Percentiles rank a stretch among this genome's conserved stretches.
Conservation (phyloP, 495 filamentous ascomycete genomes). For the Hamigera avellanea region DNA sequence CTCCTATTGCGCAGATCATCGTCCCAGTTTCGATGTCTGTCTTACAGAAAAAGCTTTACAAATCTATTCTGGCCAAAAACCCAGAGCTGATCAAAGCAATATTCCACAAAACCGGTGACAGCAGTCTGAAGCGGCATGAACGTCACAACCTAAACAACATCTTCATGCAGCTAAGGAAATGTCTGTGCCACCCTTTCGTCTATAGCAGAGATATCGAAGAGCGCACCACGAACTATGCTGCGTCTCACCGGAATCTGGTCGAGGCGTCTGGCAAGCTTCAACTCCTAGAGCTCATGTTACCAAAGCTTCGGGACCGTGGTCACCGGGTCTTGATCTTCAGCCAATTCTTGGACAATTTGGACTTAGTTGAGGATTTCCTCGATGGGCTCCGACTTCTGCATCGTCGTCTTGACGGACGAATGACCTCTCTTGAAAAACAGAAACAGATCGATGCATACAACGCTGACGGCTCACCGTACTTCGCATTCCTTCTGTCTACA, state of each 20-base stretch:
- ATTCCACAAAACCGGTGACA: conserved; percentile 46
- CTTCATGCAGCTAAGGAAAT: conserved; percentile 89
- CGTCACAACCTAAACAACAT: conserved; percentile 80
- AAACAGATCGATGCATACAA: conserved; percentile 91
- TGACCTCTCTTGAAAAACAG: conserved; percentile 76
- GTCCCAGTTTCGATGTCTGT: conserved; percentile 86
- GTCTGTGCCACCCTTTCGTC: conserved; percentile 89
- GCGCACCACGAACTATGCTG: conserved; percentile 34
- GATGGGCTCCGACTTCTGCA: conserved; percentile 55
- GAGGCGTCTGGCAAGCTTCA: conserved; percentile 87
- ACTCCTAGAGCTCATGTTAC: conserved; percentile 78
- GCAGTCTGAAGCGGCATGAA: conserved; percentile 48
- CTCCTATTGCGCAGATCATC: conserved; percentile 89
- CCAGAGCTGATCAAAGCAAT: conserved; percentile 81
- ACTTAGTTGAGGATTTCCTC: conserved; percentile 86
- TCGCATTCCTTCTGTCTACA: conserved; percentile 86
- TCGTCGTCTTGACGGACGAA: conserved; percentile 75
- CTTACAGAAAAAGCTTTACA: conserved; percentile 89
- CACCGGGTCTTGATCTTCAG: conserved; percentile 94
- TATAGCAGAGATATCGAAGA: conserved; percentile 89
- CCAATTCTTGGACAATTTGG: conserved; percentile 83
- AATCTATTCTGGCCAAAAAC: conserved; percentile 83
- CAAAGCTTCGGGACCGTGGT: conserved; percentile 76
- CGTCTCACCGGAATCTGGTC: conserved; percentile 66
- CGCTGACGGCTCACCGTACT: conserved; percentile 65